Conservation (phyloP, 129 eudicot species). For the Pseudognaphalium luteoalbum region DNA sequence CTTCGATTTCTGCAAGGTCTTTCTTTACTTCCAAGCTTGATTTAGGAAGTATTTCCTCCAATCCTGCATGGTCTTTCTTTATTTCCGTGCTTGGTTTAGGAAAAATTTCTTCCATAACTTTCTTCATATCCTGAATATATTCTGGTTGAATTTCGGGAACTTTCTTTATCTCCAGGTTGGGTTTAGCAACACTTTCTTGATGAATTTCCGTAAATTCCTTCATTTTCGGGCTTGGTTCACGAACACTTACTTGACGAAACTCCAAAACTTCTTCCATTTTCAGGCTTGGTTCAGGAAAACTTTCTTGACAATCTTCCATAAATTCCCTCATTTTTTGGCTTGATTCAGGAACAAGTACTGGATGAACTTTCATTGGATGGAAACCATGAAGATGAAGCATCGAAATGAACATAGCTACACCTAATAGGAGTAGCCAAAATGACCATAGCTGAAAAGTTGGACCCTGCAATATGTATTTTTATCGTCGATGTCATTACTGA, state of each 20-base stretch:
- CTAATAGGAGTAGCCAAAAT: constrained; percentile 1
- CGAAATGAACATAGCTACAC: background rate
- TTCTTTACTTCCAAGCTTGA: background rate
- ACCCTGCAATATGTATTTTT: constrained; percentile 22
- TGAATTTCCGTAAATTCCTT: background rate
- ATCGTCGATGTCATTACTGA: background rate
- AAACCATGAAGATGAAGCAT: background rate
- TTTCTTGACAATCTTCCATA: background rate
- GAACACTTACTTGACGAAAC: background rate
- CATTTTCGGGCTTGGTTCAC: background rate
- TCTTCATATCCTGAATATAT: background rate
- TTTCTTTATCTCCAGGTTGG: background rate
- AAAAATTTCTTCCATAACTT: background rate
- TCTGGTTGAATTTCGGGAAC: background rate
- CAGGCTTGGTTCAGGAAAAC: background rate
- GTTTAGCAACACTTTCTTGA: background rate
- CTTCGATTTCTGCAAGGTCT: background rate
- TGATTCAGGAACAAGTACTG: background rate
- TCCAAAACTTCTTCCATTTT: constrained; percentile 10
- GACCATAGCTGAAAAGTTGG: background rate
- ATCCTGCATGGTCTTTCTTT: background rate
- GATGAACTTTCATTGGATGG: background rate
- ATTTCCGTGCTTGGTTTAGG: background rate
- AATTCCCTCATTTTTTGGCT: background rate
- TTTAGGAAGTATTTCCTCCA: background rate